A percentile compares a stretch with the other conserved stretches of the same genome.
Evolutionary conservation across 352 stramenopile genomes (phyloP).

Genomic region (Aphanomyces cochlioides): DNA sequence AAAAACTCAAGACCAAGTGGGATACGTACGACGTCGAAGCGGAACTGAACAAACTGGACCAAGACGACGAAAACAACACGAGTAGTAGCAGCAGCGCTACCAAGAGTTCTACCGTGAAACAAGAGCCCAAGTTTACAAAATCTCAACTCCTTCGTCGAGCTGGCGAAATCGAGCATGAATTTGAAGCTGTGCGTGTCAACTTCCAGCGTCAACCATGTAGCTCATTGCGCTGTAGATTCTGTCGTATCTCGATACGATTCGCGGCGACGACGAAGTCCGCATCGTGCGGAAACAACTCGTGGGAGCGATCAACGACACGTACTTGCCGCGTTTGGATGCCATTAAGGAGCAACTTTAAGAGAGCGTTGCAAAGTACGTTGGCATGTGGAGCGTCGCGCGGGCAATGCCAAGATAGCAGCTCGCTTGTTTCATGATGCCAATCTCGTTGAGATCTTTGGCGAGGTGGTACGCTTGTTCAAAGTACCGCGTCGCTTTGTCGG

Average conservation of each 20-base stretch:
- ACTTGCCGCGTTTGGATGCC: slow-evolving; percentile 63
- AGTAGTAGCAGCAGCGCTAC: not conserved
- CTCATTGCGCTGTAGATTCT: slow-evolving; percentile 12
- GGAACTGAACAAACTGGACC: slow-evolving; percentile 63
- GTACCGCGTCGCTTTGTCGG: slow-evolving; percentile 63
- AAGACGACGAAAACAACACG: slow-evolving; percentile 38
- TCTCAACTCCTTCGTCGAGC: slow-evolving; percentile 5
- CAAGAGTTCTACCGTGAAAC: not conserved
- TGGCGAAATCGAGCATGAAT: slow-evolving; percentile 26
- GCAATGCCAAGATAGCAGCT: slow-evolving; percentile 77
- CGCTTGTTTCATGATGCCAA: slow-evolving; percentile 67
- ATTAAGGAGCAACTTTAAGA: slow-evolving; percentile 37
- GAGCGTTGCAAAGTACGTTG: not conserved
- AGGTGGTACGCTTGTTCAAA: slow-evolving; percentile 80
- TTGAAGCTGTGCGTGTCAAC: slow-evolving; percentile 19
- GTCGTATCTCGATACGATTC: slow-evolving; percentile 21
- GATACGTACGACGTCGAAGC: slow-evolving; percentile 76
- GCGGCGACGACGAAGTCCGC: slow-evolving; percentile 34
- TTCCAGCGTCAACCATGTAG: not conserved
- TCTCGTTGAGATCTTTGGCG: slow-evolving; percentile 59
- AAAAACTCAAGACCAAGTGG: slow-evolving; percentile 86
- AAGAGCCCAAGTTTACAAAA: not conserved
- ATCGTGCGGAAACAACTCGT: slow-evolving; percentile 66
- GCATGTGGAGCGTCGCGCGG: slow-evolving; percentile 62
- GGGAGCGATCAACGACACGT: slow-evolving; percentile 57